Conservation (phyloP, 23 red algal species). For the Gracilaria domingensis region DNA sequence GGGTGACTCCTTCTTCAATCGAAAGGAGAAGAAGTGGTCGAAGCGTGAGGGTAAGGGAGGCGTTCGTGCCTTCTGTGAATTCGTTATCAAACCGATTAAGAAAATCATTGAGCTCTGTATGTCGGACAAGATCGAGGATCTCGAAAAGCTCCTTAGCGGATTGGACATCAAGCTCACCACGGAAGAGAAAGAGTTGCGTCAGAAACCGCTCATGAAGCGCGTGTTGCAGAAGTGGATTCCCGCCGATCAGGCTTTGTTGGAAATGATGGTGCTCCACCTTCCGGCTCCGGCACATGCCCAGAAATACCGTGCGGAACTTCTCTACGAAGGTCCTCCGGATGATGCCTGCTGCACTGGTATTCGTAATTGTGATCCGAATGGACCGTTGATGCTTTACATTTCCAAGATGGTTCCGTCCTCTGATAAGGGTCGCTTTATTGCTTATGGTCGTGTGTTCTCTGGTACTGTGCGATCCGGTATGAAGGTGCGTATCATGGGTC, state of each 20-base stretch:
- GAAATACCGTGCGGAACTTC: slow-evolving; percentile 95
- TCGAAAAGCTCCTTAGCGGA: slow-evolving; percentile 83
- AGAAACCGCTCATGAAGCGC: slow-evolving; percentile 99
- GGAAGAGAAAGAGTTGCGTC: slow-evolving; percentile 92
- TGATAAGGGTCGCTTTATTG: slow-evolving; percentile 98
- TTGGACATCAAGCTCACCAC: slow-evolving; percentile 88
- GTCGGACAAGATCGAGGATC: slow-evolving; percentile 95
- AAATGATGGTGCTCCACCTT: slow-evolving; percentile 99
- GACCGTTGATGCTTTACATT: slow-evolving; percentile 99
- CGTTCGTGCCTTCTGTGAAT: slow-evolving; percentile 97
- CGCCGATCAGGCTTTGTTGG: slow-evolving; percentile 94
- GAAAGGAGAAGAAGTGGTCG: slow-evolving; percentile 97
- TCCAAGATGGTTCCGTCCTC: slow-evolving; percentile 99
- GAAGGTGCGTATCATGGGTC: slow-evolving; percentile 98
- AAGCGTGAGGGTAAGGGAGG: slow-evolving; percentile 62
- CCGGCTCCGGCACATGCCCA: slow-evolving; percentile 95
- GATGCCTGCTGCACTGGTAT: slow-evolving; percentile 95
- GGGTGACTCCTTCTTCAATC: slow-evolving; percentile 98
- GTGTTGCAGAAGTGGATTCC: slow-evolving; percentile 99
- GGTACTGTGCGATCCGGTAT: slow-evolving; percentile 93
- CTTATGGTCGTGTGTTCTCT: slow-evolving; percentile 98
- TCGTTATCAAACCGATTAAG: slow-evolving; percentile 99
- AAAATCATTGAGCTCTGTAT: slow-evolving; percentile 97
- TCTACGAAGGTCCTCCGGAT: slow-evolving; percentile 98
- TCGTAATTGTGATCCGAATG: slow-evolving; percentile 99